These are phyloP conservation scores for Hypoxylon sp. DNA, from an alignment of 2,329 filamentous ascomycete species.

Conservation along the genomic window DNA sequence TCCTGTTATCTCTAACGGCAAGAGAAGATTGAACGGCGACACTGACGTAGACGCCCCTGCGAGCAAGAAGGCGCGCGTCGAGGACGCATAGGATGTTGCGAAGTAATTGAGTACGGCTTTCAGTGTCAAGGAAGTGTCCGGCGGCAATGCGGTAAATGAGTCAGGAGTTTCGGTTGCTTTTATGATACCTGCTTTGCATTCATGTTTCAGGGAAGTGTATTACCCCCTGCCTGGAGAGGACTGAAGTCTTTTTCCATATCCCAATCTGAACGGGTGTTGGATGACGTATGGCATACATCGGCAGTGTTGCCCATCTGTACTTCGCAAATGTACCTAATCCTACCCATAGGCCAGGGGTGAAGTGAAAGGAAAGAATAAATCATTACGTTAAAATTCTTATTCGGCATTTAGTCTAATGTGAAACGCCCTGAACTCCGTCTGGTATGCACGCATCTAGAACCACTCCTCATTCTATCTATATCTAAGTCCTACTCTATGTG, in stretches of 20 bases:
- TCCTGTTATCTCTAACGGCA: constrained; percentile 54
- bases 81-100: constrained; percentile 45
- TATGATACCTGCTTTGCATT: constrained; percentile 49
- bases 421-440: constrained; percentile 38
- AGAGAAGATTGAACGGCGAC: constrained; percentile 62
- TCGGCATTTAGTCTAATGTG: constrained; percentile 22
- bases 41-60: constrained; percentile 45
- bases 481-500: constrained; percentile 64
- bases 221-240: background rate
- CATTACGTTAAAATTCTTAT: constrained; percentile 10
- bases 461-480: constrained; percentile 9
- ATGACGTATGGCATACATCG: background rate
- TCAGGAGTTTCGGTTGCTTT: constrained; percentile 48
- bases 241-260: background rate
- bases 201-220: constrained; percentile 32
- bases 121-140: constrained; percentile 16
- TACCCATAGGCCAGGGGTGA: background rate
- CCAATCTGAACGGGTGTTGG: constrained; percentile 2
- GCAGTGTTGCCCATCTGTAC: background rate
- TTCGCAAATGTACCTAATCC: background rate
- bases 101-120: constrained; percentile 35
- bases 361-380: constrained; percentile 4
- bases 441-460: constrained; percentile 24
- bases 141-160: constrained; percentile 31
- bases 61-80: constrained; percentile 64